Evolutionary conservation across 345 rosid species (phyloP).

Genomic region (Syzygium aqueum): DNA sequence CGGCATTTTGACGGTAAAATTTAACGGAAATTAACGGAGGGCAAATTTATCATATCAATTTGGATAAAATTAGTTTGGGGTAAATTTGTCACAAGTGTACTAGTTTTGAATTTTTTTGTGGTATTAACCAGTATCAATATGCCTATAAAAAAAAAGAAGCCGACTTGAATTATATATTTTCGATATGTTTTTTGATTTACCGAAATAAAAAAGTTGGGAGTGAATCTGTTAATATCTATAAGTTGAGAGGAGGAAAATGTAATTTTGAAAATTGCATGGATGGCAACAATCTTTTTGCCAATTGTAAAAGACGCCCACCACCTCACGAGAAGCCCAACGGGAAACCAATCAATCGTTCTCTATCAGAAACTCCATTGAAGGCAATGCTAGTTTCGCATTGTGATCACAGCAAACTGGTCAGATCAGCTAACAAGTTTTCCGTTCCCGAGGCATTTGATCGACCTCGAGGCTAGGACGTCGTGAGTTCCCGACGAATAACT

Average conservation of each 20-base stretch:
- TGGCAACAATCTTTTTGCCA: background rate
- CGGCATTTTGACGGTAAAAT: rapidly evolving
- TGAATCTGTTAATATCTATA: background rate
- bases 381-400: rapidly evolving
- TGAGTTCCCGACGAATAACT: background rate
- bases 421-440: no score
- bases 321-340: background rate
- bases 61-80: no score
- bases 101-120: background rate
- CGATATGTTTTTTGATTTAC: no score
- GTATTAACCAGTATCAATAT: no score
- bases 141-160: background rate
- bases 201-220: background rate
- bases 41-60: rapidly evolving
- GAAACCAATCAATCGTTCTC: background rate
- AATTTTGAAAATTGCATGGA: background rate
- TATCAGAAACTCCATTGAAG: background rate
- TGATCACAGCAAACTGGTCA: background rate
- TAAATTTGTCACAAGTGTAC: rapidly evolving
- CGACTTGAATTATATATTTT: background rate
- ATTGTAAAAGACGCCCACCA: background rate
- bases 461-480: rapidly evolving
- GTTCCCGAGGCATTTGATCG: background rate
- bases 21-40: rapidly evolving
- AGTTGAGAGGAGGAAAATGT: background rate